Conservation (phyloP, 2,329 filamentous ascomycete species). For the Cladosporium sphaerospermum region DNA sequence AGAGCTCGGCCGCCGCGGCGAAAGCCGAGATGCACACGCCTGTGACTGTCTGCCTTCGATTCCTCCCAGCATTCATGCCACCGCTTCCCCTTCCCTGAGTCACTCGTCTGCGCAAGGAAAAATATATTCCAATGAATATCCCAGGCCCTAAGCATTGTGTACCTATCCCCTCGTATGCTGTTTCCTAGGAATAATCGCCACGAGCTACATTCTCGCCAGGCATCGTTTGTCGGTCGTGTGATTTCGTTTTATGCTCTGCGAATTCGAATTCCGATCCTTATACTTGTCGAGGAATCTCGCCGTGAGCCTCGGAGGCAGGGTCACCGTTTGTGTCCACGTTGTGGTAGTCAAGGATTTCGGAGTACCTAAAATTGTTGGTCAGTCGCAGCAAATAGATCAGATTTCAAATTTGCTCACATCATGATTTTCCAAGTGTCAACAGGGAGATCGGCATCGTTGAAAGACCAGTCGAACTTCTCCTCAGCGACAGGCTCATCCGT, state of each 20-base stretch:
- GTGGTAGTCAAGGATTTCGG: constrained; percentile 97
- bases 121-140: constrained; percentile 6
- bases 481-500: constrained; percentile 92
- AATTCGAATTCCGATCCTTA: neutral
- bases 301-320: constrained; percentile 12
- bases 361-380: constrained; percentile 62
- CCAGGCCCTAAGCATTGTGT: constrained; percentile 9
- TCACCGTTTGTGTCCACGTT: constrained; percentile 63
- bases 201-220: neutral
- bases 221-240: neutral
- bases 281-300: constrained; percentile 2
- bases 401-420: constrained; percentile 63
- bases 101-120: constrained; percentile 2
- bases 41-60: neutral
- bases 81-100: neutral
- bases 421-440: constrained; percentile 99
- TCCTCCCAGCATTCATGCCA: neutral
- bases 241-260: neutral
- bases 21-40: constrained; percentile 3
- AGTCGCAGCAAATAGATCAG: neutral
- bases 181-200: constrained; percentile 1
- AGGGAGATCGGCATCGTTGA: constrained; percentile 94
- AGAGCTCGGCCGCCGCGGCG: neutral
- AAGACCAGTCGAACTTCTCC: constrained; percentile 99
- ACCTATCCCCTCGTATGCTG: constrained; percentile 6